phyloP scores from a whole-genome alignment of 2,329 filamentous ascomycete species.

The Lasiodiplodia sp. region DNA sequence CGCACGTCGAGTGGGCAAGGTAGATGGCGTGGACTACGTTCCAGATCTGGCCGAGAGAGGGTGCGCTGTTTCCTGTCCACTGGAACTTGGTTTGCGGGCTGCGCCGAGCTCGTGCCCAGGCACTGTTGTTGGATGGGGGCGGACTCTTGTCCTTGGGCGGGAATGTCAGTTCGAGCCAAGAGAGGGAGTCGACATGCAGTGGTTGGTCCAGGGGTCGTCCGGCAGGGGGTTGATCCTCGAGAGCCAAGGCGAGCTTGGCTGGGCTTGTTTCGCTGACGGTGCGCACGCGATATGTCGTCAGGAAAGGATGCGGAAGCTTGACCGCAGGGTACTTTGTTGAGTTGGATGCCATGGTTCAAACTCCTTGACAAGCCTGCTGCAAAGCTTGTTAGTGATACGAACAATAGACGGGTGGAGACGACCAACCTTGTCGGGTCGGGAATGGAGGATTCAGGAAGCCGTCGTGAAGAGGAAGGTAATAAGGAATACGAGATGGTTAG shows the following conservation, averaged over 20 bases:
- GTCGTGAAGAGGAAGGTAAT: too few relatives aligned
- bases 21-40: slow-evolving; percentile 56
- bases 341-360: not conserved
- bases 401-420: too few relatives aligned
- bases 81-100: slow-evolving; percentile 52
- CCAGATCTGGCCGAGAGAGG: slow-evolving; percentile 57
- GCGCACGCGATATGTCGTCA: slow-evolving; percentile 40
- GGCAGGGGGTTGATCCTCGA: slow-evolving; percentile 3
- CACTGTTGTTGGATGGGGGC: slow-evolving; percentile 44
- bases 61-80: slow-evolving; percentile 48
- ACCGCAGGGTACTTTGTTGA: not conserved
- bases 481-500: not conserved
- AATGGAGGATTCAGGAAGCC: too few relatives aligned
- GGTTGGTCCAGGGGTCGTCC: slow-evolving; percentile 39
- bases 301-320: slow-evolving; percentile 43
- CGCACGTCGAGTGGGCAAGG: slow-evolving; percentile 52
- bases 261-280: not conserved
- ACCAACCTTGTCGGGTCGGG: too few relatives aligned
- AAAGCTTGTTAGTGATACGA: not conserved
- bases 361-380: not conserved
- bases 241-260: not conserved
- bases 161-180: slow-evolving; percentile 34
- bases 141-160: slow-evolving; percentile 36
- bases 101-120: slow-evolving; percentile 55
- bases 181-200: slow-evolving; percentile 40